Evolutionary conservation across 2,329 filamentous ascomycete genomes (phyloP), one percentile per base, ranked within the genome.

Genomic region (Drechslerella dactyloides): DNA sequence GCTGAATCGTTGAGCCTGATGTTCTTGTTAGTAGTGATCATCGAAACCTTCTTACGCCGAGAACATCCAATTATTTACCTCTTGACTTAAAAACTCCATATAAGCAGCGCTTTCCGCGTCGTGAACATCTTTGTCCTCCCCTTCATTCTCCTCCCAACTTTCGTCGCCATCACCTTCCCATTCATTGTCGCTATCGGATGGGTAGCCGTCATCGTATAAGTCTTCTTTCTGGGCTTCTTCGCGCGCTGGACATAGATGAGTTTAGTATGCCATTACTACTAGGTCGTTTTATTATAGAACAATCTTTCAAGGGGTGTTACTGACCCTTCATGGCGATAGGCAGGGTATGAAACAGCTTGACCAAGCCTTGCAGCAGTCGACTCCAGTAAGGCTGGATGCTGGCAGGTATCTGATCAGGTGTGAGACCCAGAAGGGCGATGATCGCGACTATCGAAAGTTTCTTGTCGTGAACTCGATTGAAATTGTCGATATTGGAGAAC

Each of bases 321-420:
- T 80, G 81, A 91, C 89, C 93, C 82, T 93, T 93, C 78, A 96
- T 82, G 1, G 94, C 94, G 21, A 87, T 85, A 42, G 94, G 94
- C 56, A 99, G 83, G 5, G 93, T 93, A 78, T 92, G 90, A 86
- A 99, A 99, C 42, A 99, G 84, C 72, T 90, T 86, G 6, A 94
- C 93, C 62, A 96, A 89, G 40, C 94, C 94, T 77, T 88, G 90
- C 50, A 99, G 85, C 75, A 99, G 83, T 77, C 94, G 86, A 7
- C 93, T 93, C 94, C 94, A 99, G 60, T 94, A 94, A 75, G 92
- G 90, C 75, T 96, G 92, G 27, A 99, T 90, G 78, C 93, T 97
- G n/a, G 85, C 83, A 0, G 94, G 94, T 6, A 99, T 90, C 77
- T 96, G 89, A 59, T 90, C 88, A 10, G 88, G 87, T 73, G 86